Evolutionary conservation across 2,329 filamentous ascomycete species (phyloP), one percentile per base, ranked within the genome.

Genomic region (Neonectria coccinea): DNA sequence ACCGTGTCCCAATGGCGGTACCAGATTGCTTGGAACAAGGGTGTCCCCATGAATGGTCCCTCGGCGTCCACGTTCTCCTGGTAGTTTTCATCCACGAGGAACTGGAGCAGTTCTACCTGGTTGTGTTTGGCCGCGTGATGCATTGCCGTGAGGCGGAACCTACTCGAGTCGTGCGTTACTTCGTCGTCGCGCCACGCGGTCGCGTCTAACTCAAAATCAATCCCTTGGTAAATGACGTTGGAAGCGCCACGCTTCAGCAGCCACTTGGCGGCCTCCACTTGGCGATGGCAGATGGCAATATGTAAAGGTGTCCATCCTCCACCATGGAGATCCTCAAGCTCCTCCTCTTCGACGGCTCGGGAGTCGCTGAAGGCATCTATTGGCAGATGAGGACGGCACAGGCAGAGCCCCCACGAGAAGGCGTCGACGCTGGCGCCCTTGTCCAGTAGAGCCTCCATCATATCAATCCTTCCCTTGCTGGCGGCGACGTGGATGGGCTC

Each of bases 281-380:
- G n/a, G 20, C 44, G 25, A 36, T 74, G 69, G 41, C 72, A 74
- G 48, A 74, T 74, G 22, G 72, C 72, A 53, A 74, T 60, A 62
- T 74, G 72, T 14, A 74, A 50, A 22, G 72, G 72, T 16, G 72
- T 74, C 72, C 72, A 74, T 54, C 73, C 73, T 8, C 72, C 72
- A 8, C 72, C 70, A 29, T 74, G 72, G 14, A 74, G 31, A 45
- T 74, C 72, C 39, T 74, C 72, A 10, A 74, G 64, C 45, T 74
- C 72, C 11, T 70, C 70, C 59, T 73, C 72, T 4, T 74, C 72
- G 16, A 74, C 64, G 18, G 71, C 64, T n/a, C 62, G 65, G 22
- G 70, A 69, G 22, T 74, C 72, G 27, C 51, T 68, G 31, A 74
- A 74, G 1, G 70, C 70, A 31, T 73, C 68, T 39, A 73, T 70